phyloP scores from a whole-genome alignment of 768 basidiomycete species.

The Tulasnella sp. region DNA sequence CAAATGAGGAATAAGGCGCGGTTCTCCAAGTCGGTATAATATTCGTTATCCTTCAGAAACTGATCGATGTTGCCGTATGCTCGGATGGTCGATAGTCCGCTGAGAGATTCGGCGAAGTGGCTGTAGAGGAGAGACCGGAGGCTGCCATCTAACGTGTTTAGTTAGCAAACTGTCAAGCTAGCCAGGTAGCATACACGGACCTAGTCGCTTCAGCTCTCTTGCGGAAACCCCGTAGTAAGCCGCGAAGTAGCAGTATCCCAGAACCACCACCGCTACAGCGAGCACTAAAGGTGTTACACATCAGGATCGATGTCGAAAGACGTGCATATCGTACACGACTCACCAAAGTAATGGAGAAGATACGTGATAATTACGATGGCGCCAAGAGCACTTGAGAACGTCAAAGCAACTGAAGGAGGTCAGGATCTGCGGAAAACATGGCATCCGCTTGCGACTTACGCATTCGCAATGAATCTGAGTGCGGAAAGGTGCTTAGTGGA shows the following conservation, averaged over 20 bases:
- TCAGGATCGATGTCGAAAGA: no score
- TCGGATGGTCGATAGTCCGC: constrained; percentile 57
- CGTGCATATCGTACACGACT: constrained; percentile 23
- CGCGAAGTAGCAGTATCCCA: constrained; percentile 56
- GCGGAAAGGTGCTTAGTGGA: neutral
- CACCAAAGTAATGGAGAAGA: constrained; percentile 50
- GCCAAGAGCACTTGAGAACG: constrained; percentile 39
- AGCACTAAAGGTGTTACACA: no score
- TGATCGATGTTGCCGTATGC: constrained; percentile 53
- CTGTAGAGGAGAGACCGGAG: constrained; percentile 64
- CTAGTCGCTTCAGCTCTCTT: constrained; percentile 53
- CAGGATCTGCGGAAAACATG: neutral
- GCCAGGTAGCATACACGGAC: constrained; percentile 21
- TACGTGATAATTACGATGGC: constrained; percentile 44
- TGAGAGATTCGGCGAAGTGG: constrained; percentile 65
- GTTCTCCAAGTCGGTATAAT: constrained; percentile 61
- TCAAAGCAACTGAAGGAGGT: constrained; percentile 33
- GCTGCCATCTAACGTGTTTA: constrained; percentile 41
- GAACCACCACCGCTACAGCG: constrained; percentile 37
- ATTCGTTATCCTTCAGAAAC: constrained; percentile 52
- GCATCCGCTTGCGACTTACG: constrained; percentile 30
- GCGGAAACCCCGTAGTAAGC: constrained; percentile 59
- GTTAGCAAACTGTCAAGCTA: neutral
- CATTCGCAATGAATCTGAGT: constrained; percentile 43
- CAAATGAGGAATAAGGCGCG: constrained; percentile 54